Base-by-base conservation (phyloP, 75 land plant genomes). In the Selaginella tamariscina region DNA sequence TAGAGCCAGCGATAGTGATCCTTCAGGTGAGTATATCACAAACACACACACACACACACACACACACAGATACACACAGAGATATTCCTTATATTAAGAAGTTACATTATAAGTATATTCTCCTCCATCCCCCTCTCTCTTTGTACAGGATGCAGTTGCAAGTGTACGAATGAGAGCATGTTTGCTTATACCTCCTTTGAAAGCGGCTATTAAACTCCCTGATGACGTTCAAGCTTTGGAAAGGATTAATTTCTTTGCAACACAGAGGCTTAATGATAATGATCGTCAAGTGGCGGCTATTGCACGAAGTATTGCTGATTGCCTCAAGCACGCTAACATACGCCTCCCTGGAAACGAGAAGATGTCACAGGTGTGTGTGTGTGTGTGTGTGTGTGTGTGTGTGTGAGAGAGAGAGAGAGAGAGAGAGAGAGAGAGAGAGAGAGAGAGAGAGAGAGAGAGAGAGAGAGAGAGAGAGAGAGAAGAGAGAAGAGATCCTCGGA, bases 151-250 rank as follows among this genome's bases (percentile, higher is more conserved):
- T 56, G 70, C 70, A 68, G 75, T 77, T 44, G 32, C 70, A 13
- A 74, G 67, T 72, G 74, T 77, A 31, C 76, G 79, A 13, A 77
- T 72, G 76, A 44, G 79, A 39, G 79, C 79, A 32, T 77, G 79
- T 24, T 66, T 56, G 26, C 65, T 77, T 13, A 23, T 77, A 11
- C 77, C 77, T 54, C 72, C 33, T 44, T 70, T 77, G 1, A 64
- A 74, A 55, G 30, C 66, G 15, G 60, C 67, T 0, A 65, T 77
- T 24, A 77, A 72, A 68, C 56, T 73, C 30, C 79, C 79, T 9
- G 79, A 77, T 33, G 79, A 77, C 68, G 71, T 69, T 1, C 65
- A 65, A 31, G 39, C 66, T 24, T 75, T 77, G n/a, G 79, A 77
- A 67, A 56, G 63, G 22, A 72, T 77, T 55, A 77, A 77, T 33